Conservation (phyloP, 345 rosid genomes). For the Euphorbia tirucalli region DNA sequence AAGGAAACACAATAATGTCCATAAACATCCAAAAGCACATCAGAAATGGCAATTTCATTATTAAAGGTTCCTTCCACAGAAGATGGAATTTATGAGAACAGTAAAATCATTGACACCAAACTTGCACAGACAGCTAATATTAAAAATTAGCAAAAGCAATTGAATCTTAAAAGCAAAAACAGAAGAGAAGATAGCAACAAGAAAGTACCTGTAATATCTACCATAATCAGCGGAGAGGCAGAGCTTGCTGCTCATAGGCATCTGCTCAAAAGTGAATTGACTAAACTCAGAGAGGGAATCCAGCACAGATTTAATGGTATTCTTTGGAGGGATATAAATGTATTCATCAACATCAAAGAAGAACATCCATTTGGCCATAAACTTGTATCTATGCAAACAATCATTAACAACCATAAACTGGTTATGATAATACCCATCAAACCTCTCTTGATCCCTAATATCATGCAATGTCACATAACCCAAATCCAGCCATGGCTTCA, state of each 20-base stretch:
- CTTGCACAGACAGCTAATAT: no score
- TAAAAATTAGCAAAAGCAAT: no score
- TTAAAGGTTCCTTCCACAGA: no score
- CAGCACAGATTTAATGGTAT: conserved; percentile 51
- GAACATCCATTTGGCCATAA: conserved; percentile 81
- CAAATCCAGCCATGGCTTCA: conserved; percentile 88
- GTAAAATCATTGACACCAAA: no score
- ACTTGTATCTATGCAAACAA: conserved; percentile 77
- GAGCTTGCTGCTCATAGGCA: conserved; percentile 74
- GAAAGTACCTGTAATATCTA: conserved; percentile 60
- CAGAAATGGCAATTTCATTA: neutral
- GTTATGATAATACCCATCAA: conserved; percentile 92
- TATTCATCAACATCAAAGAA: conserved; percentile 91
- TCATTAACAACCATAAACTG: conserved; percentile 94
- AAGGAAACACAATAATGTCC: neutral
- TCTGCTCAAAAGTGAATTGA: conserved; percentile 80
- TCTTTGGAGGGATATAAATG: conserved; percentile 54
- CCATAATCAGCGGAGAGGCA: conserved; percentile 65
- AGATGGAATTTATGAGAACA: no score
- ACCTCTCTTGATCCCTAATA: conserved; percentile 74
- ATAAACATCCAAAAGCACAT: neutral
- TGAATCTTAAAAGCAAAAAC: neutral
- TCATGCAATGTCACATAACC: conserved; percentile 84
- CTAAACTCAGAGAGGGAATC: conserved; percentile 55
- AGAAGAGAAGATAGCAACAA: neutral